These are phyloP conservation scores for Theileria annulata DNA, from an alignment of 169 alveolate genomes.

Conservation along the genomic window DNA sequence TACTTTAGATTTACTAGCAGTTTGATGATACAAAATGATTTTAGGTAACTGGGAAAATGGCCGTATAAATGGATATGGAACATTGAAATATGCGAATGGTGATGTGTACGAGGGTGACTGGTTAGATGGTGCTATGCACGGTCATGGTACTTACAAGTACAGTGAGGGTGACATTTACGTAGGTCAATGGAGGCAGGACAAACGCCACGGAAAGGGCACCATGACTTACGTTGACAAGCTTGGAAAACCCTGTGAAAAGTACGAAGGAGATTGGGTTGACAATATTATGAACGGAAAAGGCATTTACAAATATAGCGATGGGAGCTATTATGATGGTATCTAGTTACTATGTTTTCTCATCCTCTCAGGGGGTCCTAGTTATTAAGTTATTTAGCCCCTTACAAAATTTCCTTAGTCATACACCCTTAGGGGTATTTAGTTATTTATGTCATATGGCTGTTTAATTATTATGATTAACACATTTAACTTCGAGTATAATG, in stretches of 20 bases:
- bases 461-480: neutral
- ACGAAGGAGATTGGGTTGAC: constrained; percentile 91
- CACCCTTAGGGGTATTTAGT: too few relatives aligned
- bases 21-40: too few relatives aligned
- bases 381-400: neutral
- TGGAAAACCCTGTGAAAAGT: constrained; percentile 81
- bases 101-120: constrained; percentile 95
- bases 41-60: constrained; percentile 92
- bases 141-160: constrained; percentile 89
- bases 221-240: constrained; percentile 82
- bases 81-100: constrained; percentile 88
- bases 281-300: constrained; percentile 94
- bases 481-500: neutral
- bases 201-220: constrained; percentile 91
- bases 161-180: constrained; percentile 92
- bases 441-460: neutral
- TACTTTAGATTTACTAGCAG: neutral
- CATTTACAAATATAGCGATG: constrained; percentile 88
- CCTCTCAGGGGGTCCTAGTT: neutral
- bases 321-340: constrained; percentile 90
- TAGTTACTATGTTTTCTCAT: too few relatives aligned
- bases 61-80: constrained; percentile 89
- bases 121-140: constrained; percentile 93
- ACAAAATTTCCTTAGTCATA: neutral
- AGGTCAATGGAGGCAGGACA: constrained; percentile 93